A percentile compares a stretch with the other conserved stretches of the same genome.
Evolutionary conservation across 306 rosid genomes (phyloP).

Genomic region (Lathyrus aphaca): DNA sequence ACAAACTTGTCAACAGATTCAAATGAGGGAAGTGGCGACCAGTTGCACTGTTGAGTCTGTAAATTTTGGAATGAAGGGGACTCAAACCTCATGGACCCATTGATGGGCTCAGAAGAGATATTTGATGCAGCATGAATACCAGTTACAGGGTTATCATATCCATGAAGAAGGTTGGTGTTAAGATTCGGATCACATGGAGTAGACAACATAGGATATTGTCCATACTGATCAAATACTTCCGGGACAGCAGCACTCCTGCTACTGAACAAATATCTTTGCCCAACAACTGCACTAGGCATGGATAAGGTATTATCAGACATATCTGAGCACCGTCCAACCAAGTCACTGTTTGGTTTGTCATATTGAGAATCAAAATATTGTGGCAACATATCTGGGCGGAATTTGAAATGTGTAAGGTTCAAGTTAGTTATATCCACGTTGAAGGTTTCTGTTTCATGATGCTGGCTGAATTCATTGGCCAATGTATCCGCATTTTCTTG

Average conservation of each 20-base stretch:
- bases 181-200: conserved; percentile 46
- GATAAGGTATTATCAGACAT: conserved; percentile 45
- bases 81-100: too few relatives aligned
- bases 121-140: conserved; percentile 71
- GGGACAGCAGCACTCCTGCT: too few relatives aligned
- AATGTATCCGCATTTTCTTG: conserved; percentile 44
- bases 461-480: conserved; percentile 42
- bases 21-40: too few relatives aligned
- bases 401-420: conserved; percentile 46
- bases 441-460: conserved; percentile 44
- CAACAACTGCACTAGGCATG: conserved; percentile 30
- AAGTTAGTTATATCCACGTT: conserved; percentile 50
- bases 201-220: conserved; percentile 41
- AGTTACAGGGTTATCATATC: conserved; percentile 26
- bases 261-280: conserved; percentile 36
- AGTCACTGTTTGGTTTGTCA: not conserved
- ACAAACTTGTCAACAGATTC: too few relatives aligned
- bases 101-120: too few relatives aligned
- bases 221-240: too few relatives aligned
- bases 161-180: conserved; percentile 39
- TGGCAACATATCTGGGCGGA: conserved; percentile 38
- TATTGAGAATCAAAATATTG: conserved; percentile 44
- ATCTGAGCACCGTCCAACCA: conserved; percentile 44
- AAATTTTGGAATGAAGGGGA: too few relatives aligned
- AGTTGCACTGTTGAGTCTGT: too few relatives aligned